These are phyloP conservation scores for Salix arbutifolia DNA, from an alignment of 345 rosid genomes.

Conservation along the genomic window DNA sequence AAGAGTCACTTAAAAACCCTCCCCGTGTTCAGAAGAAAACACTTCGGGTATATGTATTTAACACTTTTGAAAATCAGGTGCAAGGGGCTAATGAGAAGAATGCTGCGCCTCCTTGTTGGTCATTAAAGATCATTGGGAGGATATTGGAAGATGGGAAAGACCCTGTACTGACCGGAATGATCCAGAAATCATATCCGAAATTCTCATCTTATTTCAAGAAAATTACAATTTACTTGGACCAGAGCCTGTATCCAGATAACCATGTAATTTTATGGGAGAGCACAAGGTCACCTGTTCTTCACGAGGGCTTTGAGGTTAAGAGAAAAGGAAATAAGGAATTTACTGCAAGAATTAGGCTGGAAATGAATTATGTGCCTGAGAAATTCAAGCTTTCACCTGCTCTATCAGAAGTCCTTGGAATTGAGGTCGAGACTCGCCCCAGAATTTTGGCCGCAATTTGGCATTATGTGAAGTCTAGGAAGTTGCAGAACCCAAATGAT, in stretches of 20 bases:
- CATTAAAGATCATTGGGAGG: constrained; percentile 53
- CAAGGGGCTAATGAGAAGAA: constrained; percentile 25
- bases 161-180: constrained; percentile 40
- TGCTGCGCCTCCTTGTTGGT: constrained; percentile 46
- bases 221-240: constrained; percentile 54
- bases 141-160: constrained; percentile 57
- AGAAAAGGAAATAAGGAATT: constrained; percentile 61
- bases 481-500: constrained; percentile 45
- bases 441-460: constrained; percentile 52
- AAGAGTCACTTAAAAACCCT: constrained; percentile 46
- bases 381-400: constrained; percentile 50
- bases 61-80: constrained; percentile 43
- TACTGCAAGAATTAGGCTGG: constrained; percentile 47
- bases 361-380: constrained; percentile 53
- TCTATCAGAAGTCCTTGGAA: constrained; percentile 47
- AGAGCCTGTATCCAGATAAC: constrained; percentile 50
- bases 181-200: constrained; percentile 35
- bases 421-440: constrained; percentile 48
- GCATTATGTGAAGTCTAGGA: constrained; percentile 52
- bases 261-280: constrained; percentile 58
- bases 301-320: constrained; percentile 62
- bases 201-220: constrained; percentile 56
- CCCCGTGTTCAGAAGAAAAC: constrained; percentile 39
- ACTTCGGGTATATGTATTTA: constrained; percentile 49
- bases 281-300: constrained; percentile 47